A percentile compares a stretch with the other conserved stretches of the same genome.
phyloP scores from a whole-genome alignment of 306 rosid species.

The Cercis canadensis region DNA sequence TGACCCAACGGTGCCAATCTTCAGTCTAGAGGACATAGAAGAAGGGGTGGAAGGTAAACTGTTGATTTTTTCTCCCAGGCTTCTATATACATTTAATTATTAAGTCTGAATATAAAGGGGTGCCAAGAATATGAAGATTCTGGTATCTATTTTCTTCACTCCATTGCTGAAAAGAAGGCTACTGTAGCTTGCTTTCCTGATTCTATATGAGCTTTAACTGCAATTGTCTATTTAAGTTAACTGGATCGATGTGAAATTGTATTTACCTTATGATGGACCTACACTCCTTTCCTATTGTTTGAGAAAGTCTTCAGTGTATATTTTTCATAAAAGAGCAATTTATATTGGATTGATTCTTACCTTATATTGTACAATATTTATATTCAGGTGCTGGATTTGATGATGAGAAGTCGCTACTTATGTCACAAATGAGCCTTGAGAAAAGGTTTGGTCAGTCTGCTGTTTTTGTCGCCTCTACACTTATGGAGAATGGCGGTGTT shows the following conservation, averaged over 20 bases:
- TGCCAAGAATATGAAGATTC: conserved; percentile 7
- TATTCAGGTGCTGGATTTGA: conserved; percentile 86
- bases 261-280: background rate
- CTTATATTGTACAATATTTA: background rate
- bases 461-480: conserved; percentile 93
- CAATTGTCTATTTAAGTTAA: background rate
- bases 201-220: conserved; percentile 10
- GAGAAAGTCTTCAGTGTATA: conserved; percentile 1
- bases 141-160: too few relatives aligned
- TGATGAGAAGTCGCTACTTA: conserved; percentile 82
- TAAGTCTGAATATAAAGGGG: too few relatives aligned
- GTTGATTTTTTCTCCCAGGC: background rate
- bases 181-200: conserved; percentile 3
- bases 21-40: conserved; percentile 88
- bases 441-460: conserved; percentile 93
- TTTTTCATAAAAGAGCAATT: background rate
- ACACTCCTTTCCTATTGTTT: background rate
- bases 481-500: conserved; percentile 98
- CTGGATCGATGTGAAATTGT: conserved; percentile 6
- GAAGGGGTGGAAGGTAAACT: conserved; percentile 92
- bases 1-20: conserved; percentile 84
- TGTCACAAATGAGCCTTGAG: conserved; percentile 97
- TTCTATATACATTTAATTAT: background rate
- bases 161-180: conserved; percentile 15
- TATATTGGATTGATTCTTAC: conserved; percentile 14